A percentile compares a stretch with the other conserved stretches of the same genome.
Conservation (phyloP, 352 stramenopile genomes). For the Pythium apleroticum region DNA sequence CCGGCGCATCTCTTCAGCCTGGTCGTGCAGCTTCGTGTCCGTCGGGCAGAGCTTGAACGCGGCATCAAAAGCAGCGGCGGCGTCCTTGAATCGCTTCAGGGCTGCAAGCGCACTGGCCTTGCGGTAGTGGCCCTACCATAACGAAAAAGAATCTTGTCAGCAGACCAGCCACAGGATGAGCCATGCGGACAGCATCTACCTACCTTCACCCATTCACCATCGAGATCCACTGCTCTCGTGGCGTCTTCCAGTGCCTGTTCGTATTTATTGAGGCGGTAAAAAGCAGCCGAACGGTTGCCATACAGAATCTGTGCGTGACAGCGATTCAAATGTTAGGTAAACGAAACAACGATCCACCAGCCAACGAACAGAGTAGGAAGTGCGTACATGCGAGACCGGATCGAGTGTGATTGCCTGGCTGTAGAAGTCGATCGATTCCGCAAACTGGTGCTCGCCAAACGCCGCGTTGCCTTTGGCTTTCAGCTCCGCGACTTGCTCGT, state of each 20-base stretch:
- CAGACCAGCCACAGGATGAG: background rate
- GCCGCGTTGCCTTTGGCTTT: constrained; percentile 81
- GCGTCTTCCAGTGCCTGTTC: constrained; percentile 63
- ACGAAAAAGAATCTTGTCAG: background rate
- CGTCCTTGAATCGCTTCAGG: constrained; percentile 61
- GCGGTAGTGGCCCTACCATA: constrained; percentile 69
- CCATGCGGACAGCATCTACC: background rate
- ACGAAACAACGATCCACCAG: background rate
- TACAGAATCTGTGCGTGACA: constrained; percentile 60
- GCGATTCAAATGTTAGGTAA: background rate
- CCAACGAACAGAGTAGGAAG: background rate
- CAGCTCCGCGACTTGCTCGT: constrained; percentile 40
- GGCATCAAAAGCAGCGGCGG: constrained; percentile 63
- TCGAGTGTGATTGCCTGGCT: constrained; percentile 84
- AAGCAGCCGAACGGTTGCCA: constrained; percentile 77
- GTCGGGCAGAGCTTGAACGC: constrained; percentile 70
- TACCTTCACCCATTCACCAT: constrained; percentile 80
- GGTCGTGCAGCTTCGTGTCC: constrained; percentile 59
- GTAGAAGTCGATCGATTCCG: constrained; percentile 81
- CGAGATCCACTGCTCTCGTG: constrained; percentile 54
- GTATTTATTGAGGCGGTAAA: constrained; percentile 73
- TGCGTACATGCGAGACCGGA: constrained; percentile 63
- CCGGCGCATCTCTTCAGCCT: constrained; percentile 59
- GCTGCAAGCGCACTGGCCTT: constrained; percentile 65
- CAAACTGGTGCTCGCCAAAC: constrained; percentile 76